These are phyloP conservation scores for barrel medic (Medicago truncatula) DNA, from an alignment of 306 rosid genomes.

Conservation along the genomic window MtrunA17r5.0-ANR NC_053049.1:35942501-35943000, in stretches of 20 bases:
- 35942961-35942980: background rate
- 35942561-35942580: no score
- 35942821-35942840: background rate
- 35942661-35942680: background rate
- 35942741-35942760: background rate
- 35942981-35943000: constrained; percentile 2
- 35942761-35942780: background rate
- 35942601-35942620: no score
- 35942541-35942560: no score
- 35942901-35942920: constrained; percentile 18
- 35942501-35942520: background rate
- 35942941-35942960: constrained; percentile 6
- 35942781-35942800: background rate
- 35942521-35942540: background rate
- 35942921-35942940: constrained; percentile 19
- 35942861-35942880: constrained; percentile 11
- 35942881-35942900: background rate
- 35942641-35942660: background rate
- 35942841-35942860: constrained; percentile 17
- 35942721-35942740: background rate
- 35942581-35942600: background rate
- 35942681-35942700: background rate
- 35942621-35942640: background rate
- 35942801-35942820: background rate
- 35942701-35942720: background rate